phyloP scores from a whole-genome alignment of 805 yeast genomes.

The Suhomyces faveliae region DNA sequence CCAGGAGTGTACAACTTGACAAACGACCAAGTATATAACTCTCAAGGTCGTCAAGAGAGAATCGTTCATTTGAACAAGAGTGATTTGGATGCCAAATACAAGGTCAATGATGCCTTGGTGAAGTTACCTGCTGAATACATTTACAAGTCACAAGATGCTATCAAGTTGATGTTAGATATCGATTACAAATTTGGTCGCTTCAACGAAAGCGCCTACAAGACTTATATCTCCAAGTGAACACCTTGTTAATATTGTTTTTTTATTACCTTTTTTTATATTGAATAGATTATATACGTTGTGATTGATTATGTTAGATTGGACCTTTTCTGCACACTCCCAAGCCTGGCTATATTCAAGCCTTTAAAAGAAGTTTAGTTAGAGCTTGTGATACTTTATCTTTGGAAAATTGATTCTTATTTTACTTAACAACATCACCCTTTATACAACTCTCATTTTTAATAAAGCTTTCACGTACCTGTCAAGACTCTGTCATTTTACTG shows the following conservation, averaged over 20 bases:
- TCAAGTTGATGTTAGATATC: slow-evolving; percentile 60
- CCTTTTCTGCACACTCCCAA: no score
- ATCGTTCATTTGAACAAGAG: slow-evolving; percentile 35
- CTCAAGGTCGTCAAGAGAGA: slow-evolving; percentile 34
- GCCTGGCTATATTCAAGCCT: no score
- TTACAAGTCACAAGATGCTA: slow-evolving; percentile 60
- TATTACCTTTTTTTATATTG: background rate
- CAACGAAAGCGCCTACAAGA: slow-evolving; percentile 47
- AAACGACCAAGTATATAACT: slow-evolving; percentile 44
- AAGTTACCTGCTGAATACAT: slow-evolving; percentile 44
- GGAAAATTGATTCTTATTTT: no score
- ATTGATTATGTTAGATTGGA: no score
- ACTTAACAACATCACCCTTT: no score
- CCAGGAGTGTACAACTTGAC: slow-evolving; percentile 47
- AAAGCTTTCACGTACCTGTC: no score
- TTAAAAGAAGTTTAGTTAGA: no score
- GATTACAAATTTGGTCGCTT: slow-evolving; percentile 61
- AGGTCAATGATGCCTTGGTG: slow-evolving; percentile 39
- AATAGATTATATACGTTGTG: background rate
- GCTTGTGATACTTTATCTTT: no score
- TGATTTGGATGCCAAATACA: slow-evolving; percentile 7
- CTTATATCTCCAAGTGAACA: slow-evolving; percentile 19
- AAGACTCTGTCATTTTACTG: background rate
- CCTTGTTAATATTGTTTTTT: background rate
- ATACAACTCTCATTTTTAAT: no score